Conservation (phyloP, 148 eudicot genomes). For the Silene conica region DNA sequence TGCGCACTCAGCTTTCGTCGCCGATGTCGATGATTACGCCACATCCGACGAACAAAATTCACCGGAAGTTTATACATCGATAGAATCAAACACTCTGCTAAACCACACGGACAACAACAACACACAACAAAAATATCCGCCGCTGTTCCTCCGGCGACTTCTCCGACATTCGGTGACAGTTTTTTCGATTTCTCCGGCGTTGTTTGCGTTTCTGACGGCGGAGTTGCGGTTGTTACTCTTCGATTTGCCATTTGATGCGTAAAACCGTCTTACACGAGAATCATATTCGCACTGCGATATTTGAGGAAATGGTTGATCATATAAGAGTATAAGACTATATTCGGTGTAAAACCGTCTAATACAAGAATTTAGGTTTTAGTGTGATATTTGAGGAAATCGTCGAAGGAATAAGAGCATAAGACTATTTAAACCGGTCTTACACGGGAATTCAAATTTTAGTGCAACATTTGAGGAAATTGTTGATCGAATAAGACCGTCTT, state of each 20-base stretch:
- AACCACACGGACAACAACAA: slow-evolving; percentile 67
- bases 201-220: background rate
- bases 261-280: too few species aligned
- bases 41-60: slow-evolving; percentile 35
- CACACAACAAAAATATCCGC: slow-evolving; percentile 68
- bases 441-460: too few species aligned
- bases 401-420: too few species aligned
- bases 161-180: slow-evolving; percentile 41
- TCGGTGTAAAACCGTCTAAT: too few species aligned
- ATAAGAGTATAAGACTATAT: too few species aligned
- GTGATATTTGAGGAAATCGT: too few species aligned
- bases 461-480: too few species aligned
- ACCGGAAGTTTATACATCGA: slow-evolving; percentile 54
- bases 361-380: too few species aligned
- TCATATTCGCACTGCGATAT: too few species aligned
- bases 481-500: too few species aligned
- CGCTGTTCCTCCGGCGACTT: slow-evolving; percentile 66
- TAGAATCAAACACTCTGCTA: slow-evolving; percentile 39
- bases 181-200: background rate
- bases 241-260: background rate
- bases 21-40: slow-evolving; percentile 28
- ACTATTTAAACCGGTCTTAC: too few species aligned
- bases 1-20: slow-evolving; percentile 22
- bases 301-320: too few species aligned
- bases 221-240: background rate